These are phyloP conservation scores for Chlorella sp. DNA, from an alignment of 139 green algal species.

Conservation along the genomic window DNA sequence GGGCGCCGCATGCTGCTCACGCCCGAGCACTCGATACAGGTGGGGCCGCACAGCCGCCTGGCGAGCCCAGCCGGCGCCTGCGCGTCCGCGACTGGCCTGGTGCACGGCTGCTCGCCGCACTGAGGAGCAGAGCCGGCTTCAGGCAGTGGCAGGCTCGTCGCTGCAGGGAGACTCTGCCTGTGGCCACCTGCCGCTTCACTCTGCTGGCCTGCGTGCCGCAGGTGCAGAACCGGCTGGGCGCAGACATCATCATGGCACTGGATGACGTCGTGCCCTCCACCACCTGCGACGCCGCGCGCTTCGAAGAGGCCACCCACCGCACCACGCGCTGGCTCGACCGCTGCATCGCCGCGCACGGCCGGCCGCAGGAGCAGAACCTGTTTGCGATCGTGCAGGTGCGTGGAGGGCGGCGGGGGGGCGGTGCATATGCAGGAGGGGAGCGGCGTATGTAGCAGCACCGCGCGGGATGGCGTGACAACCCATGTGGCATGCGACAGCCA, in stretches of 20 bases:
- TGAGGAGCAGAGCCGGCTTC: no score
- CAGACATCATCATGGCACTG: conserved; percentile 97
- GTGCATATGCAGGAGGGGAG: background rate
- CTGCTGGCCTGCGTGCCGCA: no score
- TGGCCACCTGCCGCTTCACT: no score
- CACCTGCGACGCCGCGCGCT: conserved; percentile 57
- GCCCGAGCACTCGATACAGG: conserved; percentile 83
- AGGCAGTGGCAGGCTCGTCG: no score
- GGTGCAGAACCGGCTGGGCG: conserved; percentile 80
- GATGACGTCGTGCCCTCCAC: conserved; percentile 92
- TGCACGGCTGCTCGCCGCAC: no score
- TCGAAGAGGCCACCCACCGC: conserved; percentile 92
- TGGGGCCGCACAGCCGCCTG: no score
- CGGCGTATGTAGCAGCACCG: no score
- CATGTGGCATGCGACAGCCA: no score
- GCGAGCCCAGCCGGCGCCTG: no score
- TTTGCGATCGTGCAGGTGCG: conserved; percentile 86
- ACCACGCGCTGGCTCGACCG: conserved; percentile 95
- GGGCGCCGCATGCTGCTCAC: conserved; percentile 93
- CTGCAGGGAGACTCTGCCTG: no score
- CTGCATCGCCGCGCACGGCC: conserved; percentile 88
- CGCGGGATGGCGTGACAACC: no score
- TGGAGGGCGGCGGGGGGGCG: background rate
- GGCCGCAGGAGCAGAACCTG: conserved; percentile 86
- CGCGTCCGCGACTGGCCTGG: no score